These are phyloP conservation scores for Phytophthora ramorum DNA, from an alignment of 352 stramenopile genomes.

Conservation along the genomic window DNA sequence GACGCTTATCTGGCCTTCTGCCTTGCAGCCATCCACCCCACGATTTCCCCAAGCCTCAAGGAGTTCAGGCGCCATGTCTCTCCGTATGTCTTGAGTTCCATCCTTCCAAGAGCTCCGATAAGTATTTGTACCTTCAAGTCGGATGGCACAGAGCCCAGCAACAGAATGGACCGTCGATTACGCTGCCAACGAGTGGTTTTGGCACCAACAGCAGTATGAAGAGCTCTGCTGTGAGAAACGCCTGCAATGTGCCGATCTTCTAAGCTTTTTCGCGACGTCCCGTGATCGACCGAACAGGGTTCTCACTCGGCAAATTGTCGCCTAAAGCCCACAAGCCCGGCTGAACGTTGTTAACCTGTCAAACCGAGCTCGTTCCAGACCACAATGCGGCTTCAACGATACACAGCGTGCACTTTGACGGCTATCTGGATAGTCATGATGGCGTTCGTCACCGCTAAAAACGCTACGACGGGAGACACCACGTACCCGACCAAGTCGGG, in stretches of 20 bases:
- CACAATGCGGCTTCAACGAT: constrained; percentile 18
- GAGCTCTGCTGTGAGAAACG: constrained; percentile 7
- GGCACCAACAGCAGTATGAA: no score
- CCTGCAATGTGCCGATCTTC: neutral
- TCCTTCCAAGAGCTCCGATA: neutral
- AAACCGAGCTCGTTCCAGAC: neutral
- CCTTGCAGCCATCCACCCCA: constrained; percentile 4
- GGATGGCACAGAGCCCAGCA: constrained; percentile 7
- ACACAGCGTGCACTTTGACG: neutral
- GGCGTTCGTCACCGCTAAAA: constrained; percentile 7
- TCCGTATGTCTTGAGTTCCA: constrained; percentile 7
- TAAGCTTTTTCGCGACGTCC: constrained; percentile 4
- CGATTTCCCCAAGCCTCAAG: constrained; percentile 20
- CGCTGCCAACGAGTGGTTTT: constrained; percentile 11
- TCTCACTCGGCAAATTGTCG: constrained; percentile 40
- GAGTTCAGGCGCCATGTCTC: constrained; percentile 17
- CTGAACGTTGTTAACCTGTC: constrained; percentile 5
- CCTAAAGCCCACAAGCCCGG: constrained; percentile 36
- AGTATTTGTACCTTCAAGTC: constrained; percentile 24
- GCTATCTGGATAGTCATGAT: constrained; percentile 1
- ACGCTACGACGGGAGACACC: constrained; percentile 9
- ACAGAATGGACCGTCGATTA: neutral
- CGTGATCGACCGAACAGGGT: neutral
- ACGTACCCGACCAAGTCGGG: constrained; percentile 45
- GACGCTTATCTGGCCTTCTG: constrained; percentile 5